Conservation (phyloP, 441 rosid species). For the Pelargonium fulgidum region DNA sequence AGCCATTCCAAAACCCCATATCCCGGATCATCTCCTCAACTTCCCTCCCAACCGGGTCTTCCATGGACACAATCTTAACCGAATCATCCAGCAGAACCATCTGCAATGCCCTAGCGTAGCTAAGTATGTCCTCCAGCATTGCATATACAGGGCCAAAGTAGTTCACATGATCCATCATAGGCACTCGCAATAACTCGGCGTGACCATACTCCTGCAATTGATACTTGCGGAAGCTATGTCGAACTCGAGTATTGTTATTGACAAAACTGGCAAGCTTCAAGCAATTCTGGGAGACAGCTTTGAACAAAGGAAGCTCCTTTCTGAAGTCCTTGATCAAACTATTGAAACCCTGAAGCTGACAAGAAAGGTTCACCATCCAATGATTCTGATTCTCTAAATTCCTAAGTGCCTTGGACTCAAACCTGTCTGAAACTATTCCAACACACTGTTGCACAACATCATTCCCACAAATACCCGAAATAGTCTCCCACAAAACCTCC, state of each 20-base stretch:
- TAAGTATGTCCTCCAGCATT: not conserved
- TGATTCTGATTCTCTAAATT: not conserved
- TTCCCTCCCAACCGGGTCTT: not conserved
- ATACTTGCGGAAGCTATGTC: not conserved
- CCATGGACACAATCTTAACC: not conserved
- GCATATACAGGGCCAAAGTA: not conserved
- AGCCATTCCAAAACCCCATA: not conserved
- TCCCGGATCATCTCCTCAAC: not conserved
- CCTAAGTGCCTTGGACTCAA: not conserved
- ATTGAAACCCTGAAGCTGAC: constrained; percentile 7
- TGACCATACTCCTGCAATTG: too few species aligned
- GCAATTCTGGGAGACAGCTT: not conserved
- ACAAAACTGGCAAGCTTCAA: not conserved
- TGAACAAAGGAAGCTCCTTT: not conserved
- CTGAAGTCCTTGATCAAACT: not conserved
- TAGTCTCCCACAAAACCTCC: not conserved
- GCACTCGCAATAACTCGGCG: too few species aligned
- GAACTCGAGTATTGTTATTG: not conserved
- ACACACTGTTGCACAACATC: not conserved
- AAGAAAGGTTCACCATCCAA: constrained; percentile 3
- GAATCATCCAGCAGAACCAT: too few species aligned
- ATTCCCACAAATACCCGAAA: constrained; percentile 4
- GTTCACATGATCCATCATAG: too few species aligned
- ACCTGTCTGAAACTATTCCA: not conserved
- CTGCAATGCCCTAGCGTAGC: not conserved